Percentiles rank a stretch among this genome's conserved stretches.
phyloP scores from a whole-genome alignment of 805 yeast species.

The Naumovozyma baii region DNA sequence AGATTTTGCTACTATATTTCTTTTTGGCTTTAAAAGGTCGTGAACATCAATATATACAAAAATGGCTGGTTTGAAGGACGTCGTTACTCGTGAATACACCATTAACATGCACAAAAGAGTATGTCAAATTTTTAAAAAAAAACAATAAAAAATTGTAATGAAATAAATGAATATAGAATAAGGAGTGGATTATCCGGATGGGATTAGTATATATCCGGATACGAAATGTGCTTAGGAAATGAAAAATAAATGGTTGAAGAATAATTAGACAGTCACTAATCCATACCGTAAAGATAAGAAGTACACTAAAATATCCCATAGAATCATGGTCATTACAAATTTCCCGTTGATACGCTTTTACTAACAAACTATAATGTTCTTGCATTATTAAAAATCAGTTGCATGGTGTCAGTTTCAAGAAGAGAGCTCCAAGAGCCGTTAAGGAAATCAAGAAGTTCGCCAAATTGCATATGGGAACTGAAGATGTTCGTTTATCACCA shows the following conservation, averaged over 20 bases:
- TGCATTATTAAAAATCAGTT: slow-evolving; percentile 40
- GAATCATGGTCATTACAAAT: neutral
- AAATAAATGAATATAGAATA: too few relatives aligned
- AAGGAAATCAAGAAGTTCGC: slow-evolving; percentile 99
- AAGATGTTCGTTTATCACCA: slow-evolving; percentile 98
- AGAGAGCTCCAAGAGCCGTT: slow-evolving; percentile 99
- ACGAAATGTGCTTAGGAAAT: too few relatives aligned
- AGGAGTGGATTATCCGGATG: too few relatives aligned
- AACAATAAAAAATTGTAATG: too few relatives aligned
- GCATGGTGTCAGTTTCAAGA: slow-evolving; percentile 98
- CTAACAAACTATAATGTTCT: neutral
- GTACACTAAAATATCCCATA: too few relatives aligned
- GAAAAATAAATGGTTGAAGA: too few relatives aligned
- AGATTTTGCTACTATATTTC: too few relatives aligned
- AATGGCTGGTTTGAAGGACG: slow-evolving; percentile 78
- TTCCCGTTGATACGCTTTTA: neutral
- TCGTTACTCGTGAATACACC: slow-evolving; percentile 99
- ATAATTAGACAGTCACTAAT: too few relatives aligned
- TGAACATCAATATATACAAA: slow-evolving; percentile 7
- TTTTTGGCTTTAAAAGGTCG: neutral
- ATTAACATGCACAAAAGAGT: slow-evolving; percentile 99
- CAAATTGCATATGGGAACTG: slow-evolving; percentile 96
- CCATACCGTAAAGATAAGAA: too few relatives aligned
- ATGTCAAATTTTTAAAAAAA: slow-evolving; percentile 44
- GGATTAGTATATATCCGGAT: too few relatives aligned